Evolutionary conservation across 2,329 filamentous ascomycete species (phyloP), one percentile per base, ranked within the genome.

Genomic region (Fusarium guadeloupense): DNA sequence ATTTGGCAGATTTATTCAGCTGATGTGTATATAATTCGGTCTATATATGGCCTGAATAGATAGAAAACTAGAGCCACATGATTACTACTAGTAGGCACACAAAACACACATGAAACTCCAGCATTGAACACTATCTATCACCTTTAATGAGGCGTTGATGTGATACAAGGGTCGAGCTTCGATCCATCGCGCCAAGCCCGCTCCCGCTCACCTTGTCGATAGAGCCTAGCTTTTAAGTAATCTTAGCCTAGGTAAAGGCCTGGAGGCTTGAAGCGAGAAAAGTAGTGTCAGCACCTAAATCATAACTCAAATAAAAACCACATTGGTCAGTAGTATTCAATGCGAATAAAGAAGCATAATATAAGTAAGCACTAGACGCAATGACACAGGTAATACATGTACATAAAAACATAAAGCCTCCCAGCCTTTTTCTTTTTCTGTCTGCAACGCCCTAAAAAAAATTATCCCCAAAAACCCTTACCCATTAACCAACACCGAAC

Each of bases 101-200:
- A n/a, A n/a, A 31, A 31, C 4, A 5, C 23, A 41, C 28, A 8
- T 17, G 7, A 28, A 61, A 35, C 28, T 30, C 30, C 30, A 41
- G 30, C 13, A 23, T 31, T 14, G 23, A 9, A 31, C 30, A 20
- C 28, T 13, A 8, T n/a, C 13, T 31, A 14, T 25, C 23, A 37
- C 30, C 30, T 45, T 25, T 39, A 41, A 31, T 37, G 30, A 63
- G 48, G 39, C 35, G 39, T 31, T 48, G 55, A 62, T 64, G 38
- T 45, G 53, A 40, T 62, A 50, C 61, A 64, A 51, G 61, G 61
- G 44, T 50, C 19, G 33, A 49, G 43, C 60, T 62, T 40, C 39
- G 30, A 64, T 44, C 49, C 26, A 54, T 23, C 41, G 60, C 60
- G 60, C 60, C 60, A 64, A 64, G 60, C 41, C 45, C 35, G n/a